phyloP scores from a whole-genome alignment of 2,329 filamentous ascomycete species.

The Tetracladium maxilliforme region DNA sequence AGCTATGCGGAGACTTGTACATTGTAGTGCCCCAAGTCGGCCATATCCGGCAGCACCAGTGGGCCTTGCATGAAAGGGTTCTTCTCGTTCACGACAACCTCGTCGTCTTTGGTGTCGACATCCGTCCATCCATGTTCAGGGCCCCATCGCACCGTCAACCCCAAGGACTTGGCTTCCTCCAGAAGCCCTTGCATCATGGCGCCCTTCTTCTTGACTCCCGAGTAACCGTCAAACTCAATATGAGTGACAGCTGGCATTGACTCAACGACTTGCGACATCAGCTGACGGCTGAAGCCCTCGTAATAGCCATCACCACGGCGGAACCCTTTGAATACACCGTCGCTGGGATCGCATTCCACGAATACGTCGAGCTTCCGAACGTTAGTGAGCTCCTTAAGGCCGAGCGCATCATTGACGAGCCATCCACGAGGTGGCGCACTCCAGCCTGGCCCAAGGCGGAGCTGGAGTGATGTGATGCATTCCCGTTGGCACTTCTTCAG shows the following conservation, averaged over 20 bases:
- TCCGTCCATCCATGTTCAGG: constrained; percentile 51
- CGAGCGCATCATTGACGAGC: constrained; percentile 50
- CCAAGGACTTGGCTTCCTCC: constrained; percentile 28
- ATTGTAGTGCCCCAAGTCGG: too few relatives aligned
- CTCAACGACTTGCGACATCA: constrained; percentile 41
- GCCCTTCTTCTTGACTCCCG: constrained; percentile 48
- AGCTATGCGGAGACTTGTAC: too few relatives aligned
- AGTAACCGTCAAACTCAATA: constrained; percentile 57
- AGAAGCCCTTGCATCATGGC: constrained; percentile 49
- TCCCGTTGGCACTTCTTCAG: constrained; percentile 44
- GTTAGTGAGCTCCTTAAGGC: constrained; percentile 44
- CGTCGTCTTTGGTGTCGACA: too few relatives aligned
- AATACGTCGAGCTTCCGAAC: constrained; percentile 49
- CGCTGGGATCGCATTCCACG: constrained; percentile 58
- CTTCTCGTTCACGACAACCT: too few relatives aligned
- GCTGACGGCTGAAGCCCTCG: constrained; percentile 44
- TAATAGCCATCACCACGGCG: constrained; percentile 53
- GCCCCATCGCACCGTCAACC: constrained; percentile 49
- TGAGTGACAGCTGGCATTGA: constrained; percentile 38
- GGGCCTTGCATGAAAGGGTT: too few relatives aligned
- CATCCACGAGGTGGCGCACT: constrained; percentile 54
- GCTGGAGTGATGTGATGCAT: constrained; percentile 47
- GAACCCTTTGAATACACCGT: constrained; percentile 53
- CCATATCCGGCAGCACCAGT: too few relatives aligned
- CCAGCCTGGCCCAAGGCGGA: constrained; percentile 63